Evolutionary conservation across 495 filamentous ascomycete genomes (phyloP), one percentile per base, ranked within the genome.

Genomic region (Annulohypoxylon maeteangense): DNA sequence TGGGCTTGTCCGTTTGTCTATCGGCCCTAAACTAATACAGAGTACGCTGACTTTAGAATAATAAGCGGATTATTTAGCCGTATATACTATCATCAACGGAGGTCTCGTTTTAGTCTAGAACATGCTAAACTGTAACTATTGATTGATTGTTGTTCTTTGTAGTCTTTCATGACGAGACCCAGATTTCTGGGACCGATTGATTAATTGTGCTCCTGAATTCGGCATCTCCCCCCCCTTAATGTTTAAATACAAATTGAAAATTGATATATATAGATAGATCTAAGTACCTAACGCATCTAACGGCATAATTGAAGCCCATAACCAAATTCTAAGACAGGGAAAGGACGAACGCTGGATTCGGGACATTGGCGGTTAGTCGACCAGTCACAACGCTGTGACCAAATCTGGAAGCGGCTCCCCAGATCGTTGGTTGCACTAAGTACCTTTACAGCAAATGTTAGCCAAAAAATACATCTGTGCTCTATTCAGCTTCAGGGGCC

Each of bases 331-430:
- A 32, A 7, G 12, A 18, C 16, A n/a, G n/a, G 23, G 48, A 18
- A 53, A n/a, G 50, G 11, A 32, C 14, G 12, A 53, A 32, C 16
- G 3, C 12, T 31, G 50, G 50, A 38, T 51, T 51, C 23, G 45
- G 61, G 48, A 27, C 36, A 64, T 63, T 67, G 71, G 71, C 71
- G 71, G 71, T 67, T 74, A 74, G 62, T 45, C 62, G 34, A 70
- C 71, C 71, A 74, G 57, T 74, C 31, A 74, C 34, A 70, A 22
- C 22, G 27, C 31, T 50, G 62, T 70, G 61, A 66, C 40, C 62
- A 31, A 56, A 68, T 20, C 55, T 64, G 59, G 65, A 60, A 66
- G 66, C 56, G 61, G 57, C 66, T 65, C 51, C 63, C 42, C 27
- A 54, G 54, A 18, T 44, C 14, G 47, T 62, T 48, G 34, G 56